phyloP scores from a whole-genome alignment of 23 red algal genomes.

The Agarophyton chilense region DNA sequence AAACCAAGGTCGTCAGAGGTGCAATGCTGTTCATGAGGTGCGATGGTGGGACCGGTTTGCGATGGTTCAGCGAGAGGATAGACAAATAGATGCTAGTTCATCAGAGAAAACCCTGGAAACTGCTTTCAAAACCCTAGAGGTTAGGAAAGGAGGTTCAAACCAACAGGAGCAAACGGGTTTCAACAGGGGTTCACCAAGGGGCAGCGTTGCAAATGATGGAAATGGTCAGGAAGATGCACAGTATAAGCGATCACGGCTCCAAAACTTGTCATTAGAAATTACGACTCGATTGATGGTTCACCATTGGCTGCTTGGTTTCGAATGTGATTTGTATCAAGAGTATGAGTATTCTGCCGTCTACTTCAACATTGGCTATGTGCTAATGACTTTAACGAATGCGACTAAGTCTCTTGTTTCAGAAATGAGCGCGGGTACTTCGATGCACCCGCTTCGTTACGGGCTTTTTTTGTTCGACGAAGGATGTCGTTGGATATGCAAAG shows the following conservation, averaged over 20 bases:
- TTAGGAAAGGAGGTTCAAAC: not conserved
- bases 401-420: conserved; percentile 7
- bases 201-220: not conserved
- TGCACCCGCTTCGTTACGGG: conserved; percentile 56
- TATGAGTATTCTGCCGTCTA: conserved; percentile 73
- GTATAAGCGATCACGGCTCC: not conserved
- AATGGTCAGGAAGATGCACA: too few relatives aligned
- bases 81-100: not conserved
- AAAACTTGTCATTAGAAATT: conserved; percentile 54
- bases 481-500: conserved; percentile 60
- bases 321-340: conserved; percentile 75
- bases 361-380: conserved; percentile 70
- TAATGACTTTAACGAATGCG: conserved; percentile 42
- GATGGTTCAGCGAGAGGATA: not conserved
- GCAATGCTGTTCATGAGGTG: conserved; percentile 8
- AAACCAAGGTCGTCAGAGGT: conserved; percentile 45
- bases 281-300: conserved; percentile 65
- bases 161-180: not conserved
- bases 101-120: not conserved
- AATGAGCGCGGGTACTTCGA: conserved; percentile 1
- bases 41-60: conserved; percentile 62
- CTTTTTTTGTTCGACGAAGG: conserved; percentile 57
- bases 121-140: not conserved
- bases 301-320: conserved; percentile 85
- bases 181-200: not conserved